These are phyloP conservation scores for Trichoderma parareesei DNA, from an alignment of 495 filamentous ascomycete species.

Conservation along the genomic window DNA sequence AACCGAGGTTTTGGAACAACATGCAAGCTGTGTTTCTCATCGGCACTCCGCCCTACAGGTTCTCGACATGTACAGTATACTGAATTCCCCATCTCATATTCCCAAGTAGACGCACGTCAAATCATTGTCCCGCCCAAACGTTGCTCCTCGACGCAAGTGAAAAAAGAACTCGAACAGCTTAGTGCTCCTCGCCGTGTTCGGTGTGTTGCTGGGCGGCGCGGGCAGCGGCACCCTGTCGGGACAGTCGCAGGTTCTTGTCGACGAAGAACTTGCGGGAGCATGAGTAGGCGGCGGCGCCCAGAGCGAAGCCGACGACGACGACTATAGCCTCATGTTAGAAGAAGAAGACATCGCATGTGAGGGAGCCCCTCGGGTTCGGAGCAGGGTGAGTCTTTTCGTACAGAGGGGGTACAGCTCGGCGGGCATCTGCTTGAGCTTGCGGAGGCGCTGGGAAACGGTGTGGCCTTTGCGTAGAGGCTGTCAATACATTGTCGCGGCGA, in stretches of 20 bases:
- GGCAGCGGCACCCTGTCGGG: conserved; percentile 42
- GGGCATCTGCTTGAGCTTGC: conserved; percentile 77
- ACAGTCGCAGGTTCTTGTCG: conserved; percentile 88
- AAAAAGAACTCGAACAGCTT: conserved; percentile 11
- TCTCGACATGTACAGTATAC: conserved; percentile 23
- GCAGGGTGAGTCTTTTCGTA: conserved; percentile 35
- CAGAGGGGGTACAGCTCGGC: conserved; percentile 92
- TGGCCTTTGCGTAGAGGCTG: conserved; percentile 52
- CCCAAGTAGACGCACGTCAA: neutral
- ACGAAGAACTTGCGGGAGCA: conserved; percentile 68
- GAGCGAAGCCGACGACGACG: conserved; percentile 65
- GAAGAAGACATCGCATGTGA: conserved; percentile 9
- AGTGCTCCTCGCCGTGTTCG: conserved; percentile 27
- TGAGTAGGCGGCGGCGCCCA: conserved; percentile 69
- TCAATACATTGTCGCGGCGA: neutral
- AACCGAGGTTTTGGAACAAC: conserved; percentile 5
- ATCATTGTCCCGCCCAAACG: neutral
- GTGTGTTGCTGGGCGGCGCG: conserved; percentile 13
- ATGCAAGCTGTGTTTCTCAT: conserved; percentile 13
- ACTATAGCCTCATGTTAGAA: conserved; percentile 39
- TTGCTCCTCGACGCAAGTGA: neutral
- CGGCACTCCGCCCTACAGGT: conserved; percentile 17
- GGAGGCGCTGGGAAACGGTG: conserved; percentile 92
- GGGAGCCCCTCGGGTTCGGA: neutral
- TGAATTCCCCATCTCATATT: neutral